These are phyloP conservation scores for Sesbania bispinosa DNA, from an alignment of 306 rosid species.

Conservation along the genomic window DNA sequence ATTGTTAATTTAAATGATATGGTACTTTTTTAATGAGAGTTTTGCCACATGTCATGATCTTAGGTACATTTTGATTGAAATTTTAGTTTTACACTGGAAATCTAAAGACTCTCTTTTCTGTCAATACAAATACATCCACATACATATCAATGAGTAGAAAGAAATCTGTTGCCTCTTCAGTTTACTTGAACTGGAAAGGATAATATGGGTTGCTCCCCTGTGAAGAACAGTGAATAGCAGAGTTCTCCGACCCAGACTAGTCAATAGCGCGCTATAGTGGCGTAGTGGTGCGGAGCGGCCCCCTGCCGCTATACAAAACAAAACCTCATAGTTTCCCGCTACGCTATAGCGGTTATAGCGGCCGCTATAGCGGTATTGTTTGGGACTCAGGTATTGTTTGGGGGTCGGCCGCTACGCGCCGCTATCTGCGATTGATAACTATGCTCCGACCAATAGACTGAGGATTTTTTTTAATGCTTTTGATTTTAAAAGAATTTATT, in stretches of 20 bases:
- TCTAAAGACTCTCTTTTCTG: not conserved
- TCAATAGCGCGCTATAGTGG: too few relatives aligned
- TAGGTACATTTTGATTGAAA: not conserved
- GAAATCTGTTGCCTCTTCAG: not conserved
- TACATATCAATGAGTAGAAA: not conserved
- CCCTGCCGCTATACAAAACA: too few relatives aligned
- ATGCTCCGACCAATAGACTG: not conserved
- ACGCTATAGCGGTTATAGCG: too few relatives aligned
- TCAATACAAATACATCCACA: not conserved
- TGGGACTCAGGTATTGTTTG: too few relatives aligned
- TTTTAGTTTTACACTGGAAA: not conserved
- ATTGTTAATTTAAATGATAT: not conserved
- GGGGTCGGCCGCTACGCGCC: too few relatives aligned
- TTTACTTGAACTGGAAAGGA: not conserved
- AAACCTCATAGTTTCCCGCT: too few relatives aligned
- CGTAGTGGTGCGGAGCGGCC: too few relatives aligned
- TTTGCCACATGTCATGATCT: not conserved
- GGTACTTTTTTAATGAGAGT: not conserved
- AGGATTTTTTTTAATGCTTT: not conserved
- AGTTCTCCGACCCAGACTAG: too few relatives aligned
- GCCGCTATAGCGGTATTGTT: too few relatives aligned
- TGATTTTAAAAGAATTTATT: not conserved
- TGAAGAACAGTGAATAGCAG: not conserved
- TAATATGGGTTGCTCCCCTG: not conserved
- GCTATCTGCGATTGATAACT: too few relatives aligned